Conservation (phyloP, 495 filamentous ascomycete genomes). For the Mytilinidion resinicola region DNA sequence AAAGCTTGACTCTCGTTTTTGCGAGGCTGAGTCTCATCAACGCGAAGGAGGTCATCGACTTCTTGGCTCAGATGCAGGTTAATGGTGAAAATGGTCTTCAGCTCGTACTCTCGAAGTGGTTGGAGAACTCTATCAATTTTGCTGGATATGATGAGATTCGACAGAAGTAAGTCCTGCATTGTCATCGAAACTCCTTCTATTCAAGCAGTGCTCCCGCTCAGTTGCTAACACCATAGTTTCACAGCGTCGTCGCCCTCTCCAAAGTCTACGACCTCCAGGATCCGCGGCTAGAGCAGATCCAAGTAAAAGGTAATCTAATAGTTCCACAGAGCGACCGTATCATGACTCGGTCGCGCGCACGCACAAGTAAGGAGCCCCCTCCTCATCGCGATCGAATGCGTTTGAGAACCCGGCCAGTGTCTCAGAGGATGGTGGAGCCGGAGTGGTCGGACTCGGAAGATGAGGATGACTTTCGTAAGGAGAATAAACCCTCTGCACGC, state of each 20-base stretch:
- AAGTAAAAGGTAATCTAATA: constrained; percentile 88
- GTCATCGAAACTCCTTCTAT: neutral
- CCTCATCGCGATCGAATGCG: neutral
- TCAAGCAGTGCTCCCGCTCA: neutral
- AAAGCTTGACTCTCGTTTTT: constrained; percentile 90
- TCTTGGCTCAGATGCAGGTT: constrained; percentile 77
- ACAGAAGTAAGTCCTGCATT: constrained; percentile 62
- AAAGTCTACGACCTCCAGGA: constrained; percentile 85
- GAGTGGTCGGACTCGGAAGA: no score
- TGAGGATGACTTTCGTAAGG: no score
- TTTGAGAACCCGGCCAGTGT: neutral
- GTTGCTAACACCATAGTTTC: constrained; percentile 34
- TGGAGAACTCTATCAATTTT: constrained; percentile 93
- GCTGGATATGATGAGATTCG: constrained; percentile 94
- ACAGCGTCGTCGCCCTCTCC: constrained; percentile 79
- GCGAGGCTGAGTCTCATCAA: constrained; percentile 78
- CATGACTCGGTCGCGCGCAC: constrained; percentile 84
- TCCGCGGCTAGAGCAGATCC: constrained; percentile 65
- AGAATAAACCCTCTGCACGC: no score
- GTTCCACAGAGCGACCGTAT: constrained; percentile 75
- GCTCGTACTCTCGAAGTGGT: constrained; percentile 88
- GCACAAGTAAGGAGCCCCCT: constrained; percentile 48
- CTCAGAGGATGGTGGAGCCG: neutral
- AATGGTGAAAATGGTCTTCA: constrained; percentile 68
- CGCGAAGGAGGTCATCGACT: constrained; percentile 84